Evolutionary conservation across 345 rosid species (phyloP).

Genomic region (Syzygium grande): DNA sequence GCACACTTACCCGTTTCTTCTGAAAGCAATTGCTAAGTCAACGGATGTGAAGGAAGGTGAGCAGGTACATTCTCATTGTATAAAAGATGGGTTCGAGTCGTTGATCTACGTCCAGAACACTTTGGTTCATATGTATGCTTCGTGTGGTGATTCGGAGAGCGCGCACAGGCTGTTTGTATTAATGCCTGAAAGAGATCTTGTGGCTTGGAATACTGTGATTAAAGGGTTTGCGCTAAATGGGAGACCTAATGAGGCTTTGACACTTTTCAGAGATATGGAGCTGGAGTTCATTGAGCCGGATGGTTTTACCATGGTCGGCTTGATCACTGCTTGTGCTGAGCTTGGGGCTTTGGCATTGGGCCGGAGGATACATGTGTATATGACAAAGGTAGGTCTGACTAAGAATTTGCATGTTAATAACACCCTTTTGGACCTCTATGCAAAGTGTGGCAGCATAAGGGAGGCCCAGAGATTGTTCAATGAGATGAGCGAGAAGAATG

Average conservation of each 20-base stretch:
- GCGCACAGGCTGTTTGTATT: constrained; percentile 59
- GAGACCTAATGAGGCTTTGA: constrained; percentile 51
- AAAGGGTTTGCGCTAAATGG: constrained; percentile 77
- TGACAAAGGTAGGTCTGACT: constrained; percentile 43
- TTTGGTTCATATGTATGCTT: constrained; percentile 43
- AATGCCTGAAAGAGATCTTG: constrained; percentile 58
- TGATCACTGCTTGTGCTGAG: constrained; percentile 75
- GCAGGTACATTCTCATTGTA: constrained; percentile 35
- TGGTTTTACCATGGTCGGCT: constrained; percentile 69
- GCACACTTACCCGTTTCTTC: constrained; percentile 79
- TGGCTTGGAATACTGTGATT: constrained; percentile 92
- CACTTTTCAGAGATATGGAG: constrained; percentile 45
- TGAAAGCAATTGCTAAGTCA: constrained; percentile 59
- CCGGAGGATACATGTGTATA: constrained; percentile 52
- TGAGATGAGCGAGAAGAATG: constrained; percentile 54
- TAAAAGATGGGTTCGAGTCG: constrained; percentile 56
- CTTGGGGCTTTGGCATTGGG: constrained; percentile 69
- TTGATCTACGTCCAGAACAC: constrained; percentile 63
- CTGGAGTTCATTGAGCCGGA: constrained; percentile 53
- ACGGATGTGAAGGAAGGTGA: constrained; percentile 40
- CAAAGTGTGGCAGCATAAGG: constrained; percentile 52
- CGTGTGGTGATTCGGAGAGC: constrained; percentile 35
- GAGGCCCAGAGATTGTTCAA: constrained; percentile 48
- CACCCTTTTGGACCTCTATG: constrained; percentile 71
- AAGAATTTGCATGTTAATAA: constrained; percentile 43